Conservation (phyloP, 805 yeast genomes). For the Myxozyma nipponensis region DNA sequence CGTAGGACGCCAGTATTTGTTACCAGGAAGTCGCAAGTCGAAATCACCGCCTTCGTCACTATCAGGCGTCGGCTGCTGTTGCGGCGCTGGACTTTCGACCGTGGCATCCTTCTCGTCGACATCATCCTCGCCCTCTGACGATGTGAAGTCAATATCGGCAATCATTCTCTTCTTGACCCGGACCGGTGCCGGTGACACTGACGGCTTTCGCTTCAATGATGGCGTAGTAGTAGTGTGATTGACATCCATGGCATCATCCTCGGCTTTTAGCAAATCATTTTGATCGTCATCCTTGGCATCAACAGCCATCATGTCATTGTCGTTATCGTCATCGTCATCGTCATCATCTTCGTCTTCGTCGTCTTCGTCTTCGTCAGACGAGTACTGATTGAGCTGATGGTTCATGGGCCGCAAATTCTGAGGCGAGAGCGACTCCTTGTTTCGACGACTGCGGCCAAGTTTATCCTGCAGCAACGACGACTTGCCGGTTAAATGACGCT, state of each 20-base stretch:
- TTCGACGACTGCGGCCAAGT: slow-evolving; percentile 14
- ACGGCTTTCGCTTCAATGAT: too few species aligned
- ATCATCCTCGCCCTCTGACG: slow-evolving; percentile 31
- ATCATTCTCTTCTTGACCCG: not conserved
- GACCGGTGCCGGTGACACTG: too few species aligned
- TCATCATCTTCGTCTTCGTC: slow-evolving; percentile 14
- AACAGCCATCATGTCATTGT: too few species aligned
- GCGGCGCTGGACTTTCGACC: not conserved
- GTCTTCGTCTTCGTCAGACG: slow-evolving; percentile 28
- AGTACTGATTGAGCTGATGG: slow-evolving; percentile 31
- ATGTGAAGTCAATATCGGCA: slow-evolving; percentile 21
- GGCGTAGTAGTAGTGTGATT: too few species aligned
- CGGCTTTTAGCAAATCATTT: not conserved
- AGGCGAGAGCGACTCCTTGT: slow-evolving; percentile 1
- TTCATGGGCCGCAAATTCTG: slow-evolving; percentile 33
- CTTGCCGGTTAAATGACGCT: slow-evolving; percentile 9
- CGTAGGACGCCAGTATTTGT: slow-evolving; percentile 22
- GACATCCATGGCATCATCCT: not conserved
- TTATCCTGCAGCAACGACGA: not conserved
- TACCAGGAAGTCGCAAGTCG: slow-evolving; percentile 3
- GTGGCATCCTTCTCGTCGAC: not conserved
- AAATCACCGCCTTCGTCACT: slow-evolving; percentile 12
- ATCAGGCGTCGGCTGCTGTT: slow-evolving; percentile 19
- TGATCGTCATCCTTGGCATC: slow-evolving; percentile 7
- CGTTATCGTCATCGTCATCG: slow-evolving; percentile 7